Evolutionary conservation across 108 stramenopile genomes (phyloP), one percentile per base, ranked within the genome.

Genomic region (Pseudonitzschia multiseries): DNA sequence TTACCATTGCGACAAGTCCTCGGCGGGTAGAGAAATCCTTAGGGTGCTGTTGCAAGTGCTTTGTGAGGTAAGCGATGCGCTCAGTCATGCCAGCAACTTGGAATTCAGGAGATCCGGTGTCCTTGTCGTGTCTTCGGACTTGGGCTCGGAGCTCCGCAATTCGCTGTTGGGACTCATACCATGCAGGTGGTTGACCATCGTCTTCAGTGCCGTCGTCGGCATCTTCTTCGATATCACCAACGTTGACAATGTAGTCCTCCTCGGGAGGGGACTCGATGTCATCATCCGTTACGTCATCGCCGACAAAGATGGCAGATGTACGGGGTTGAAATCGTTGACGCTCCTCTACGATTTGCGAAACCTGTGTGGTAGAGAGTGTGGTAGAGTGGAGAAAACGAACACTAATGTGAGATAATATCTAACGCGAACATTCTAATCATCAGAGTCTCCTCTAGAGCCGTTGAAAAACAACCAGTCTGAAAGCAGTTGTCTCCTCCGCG

Each of bases 31-130:
- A 90, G 77, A 93, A 96, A 83, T 99, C 98, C 70, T 97, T 95
- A 63, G 97, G 97, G 74, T 98, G 89, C 31, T 72, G 59, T 74
- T 92, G 83, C 68, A 97, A 76, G 84, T 98, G 98, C 67, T 87
- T 81, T 31, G 98, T 97, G 26, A 98, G 78, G 84, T 97, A 96
- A 53, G 81, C 59, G 76, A 98, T 97, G 61, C 95, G 90, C 78
- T 97, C 96, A 44, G 97, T 97, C 87, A 97, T 89, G 54, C 93
- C 89, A 14, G 98, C 98, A 48, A 98, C 89, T 80, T 97, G 97
- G 73, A 82, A 94, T 79, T 96, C 94, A 8, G 97, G 92, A 33
- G 82, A 84, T 69, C 98, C 98, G 14, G 88, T 87, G 75, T 98
- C 98, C 21, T 81, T 89, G 21, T 93, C 94, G 79, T 91, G 81